A percentile compares a stretch with the other conserved stretches of the same genome.
Conservation (phyloP, 2,329 filamentous ascomycete genomes). For the Trichoderma sp. region DNA sequence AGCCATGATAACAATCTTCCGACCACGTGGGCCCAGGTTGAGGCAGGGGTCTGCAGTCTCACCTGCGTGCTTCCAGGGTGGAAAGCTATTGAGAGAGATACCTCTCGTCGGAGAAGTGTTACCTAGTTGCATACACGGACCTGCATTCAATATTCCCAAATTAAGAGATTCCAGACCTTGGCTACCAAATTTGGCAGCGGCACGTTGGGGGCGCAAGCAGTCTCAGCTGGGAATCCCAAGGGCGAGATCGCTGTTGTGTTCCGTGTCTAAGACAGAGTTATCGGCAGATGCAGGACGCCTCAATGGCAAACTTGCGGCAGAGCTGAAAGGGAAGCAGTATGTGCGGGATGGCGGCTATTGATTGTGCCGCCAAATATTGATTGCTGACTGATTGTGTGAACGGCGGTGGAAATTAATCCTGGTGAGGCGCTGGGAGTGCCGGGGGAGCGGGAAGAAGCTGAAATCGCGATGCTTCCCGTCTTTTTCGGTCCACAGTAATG, state of each 20-base stretch:
- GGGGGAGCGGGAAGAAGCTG: background rate
- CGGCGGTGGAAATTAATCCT: background rate
- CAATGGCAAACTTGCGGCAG: background rate
- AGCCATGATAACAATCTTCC: background rate
- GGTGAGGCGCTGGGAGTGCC: background rate
- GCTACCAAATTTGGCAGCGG: background rate
- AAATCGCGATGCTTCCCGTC: background rate
- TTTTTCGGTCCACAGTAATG: background rate
- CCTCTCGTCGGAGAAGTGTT: background rate
- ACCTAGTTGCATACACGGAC: background rate
- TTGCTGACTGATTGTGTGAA: background rate
- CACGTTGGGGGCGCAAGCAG: background rate
- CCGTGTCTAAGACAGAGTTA: background rate
- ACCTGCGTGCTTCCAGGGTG: background rate
- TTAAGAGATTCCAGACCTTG: background rate
- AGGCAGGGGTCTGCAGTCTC: background rate
- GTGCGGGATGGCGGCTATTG: slow-evolving; percentile 1
- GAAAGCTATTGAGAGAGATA: background rate
- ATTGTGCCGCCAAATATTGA: background rate
- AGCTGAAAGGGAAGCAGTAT: background rate
- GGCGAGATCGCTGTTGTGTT: background rate
- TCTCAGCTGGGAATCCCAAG: background rate
- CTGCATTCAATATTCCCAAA: background rate
- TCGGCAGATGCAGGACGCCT: background rate
- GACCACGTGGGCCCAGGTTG: background rate